A percentile compares a stretch with the other conserved stretches of the same genome.
These are phyloP conservation scores for Chlorella sp. DNA, from an alignment of 139 green algal genomes.

Conservation along the genomic window DNA sequence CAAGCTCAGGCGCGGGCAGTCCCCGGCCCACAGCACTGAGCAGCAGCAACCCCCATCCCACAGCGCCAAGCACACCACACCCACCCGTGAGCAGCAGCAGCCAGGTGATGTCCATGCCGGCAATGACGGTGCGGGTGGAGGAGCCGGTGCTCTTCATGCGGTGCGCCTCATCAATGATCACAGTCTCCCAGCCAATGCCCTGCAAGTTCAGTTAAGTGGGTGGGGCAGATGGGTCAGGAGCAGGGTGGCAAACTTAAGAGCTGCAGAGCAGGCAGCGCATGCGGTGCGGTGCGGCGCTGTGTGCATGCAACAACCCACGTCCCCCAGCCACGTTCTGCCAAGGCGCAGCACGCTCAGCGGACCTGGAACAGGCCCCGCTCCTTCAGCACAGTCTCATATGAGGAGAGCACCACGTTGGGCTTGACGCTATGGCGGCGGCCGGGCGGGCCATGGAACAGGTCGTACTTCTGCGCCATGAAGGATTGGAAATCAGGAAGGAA, in stretches of 20 bases:
- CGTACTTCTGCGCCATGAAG: conserved; percentile 86
- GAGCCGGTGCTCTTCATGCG: conserved; percentile 75
- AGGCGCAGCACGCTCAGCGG: too few relatives aligned
- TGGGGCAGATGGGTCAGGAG: too few relatives aligned
- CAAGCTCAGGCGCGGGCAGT: too few relatives aligned
- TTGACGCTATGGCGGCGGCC: conserved; percentile 26
- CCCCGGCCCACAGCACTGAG: too few relatives aligned
- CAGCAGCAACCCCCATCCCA: background rate
- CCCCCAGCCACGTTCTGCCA: too few relatives aligned
- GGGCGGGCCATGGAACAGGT: conserved; percentile 20
- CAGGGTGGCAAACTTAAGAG: too few relatives aligned
- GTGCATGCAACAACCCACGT: too few relatives aligned
- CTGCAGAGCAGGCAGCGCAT: background rate
- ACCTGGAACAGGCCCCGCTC: conserved; percentile 53
- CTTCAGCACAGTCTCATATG: conserved; percentile 72
- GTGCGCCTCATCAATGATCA: conserved; percentile 83
- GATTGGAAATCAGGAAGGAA: too few relatives aligned
- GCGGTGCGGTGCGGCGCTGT: background rate
- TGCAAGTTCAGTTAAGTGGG: background rate
- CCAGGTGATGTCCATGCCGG: conserved; percentile 70
- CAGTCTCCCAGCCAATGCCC: conserved; percentile 48
- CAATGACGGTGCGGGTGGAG: conserved; percentile 64
- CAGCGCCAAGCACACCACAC: background rate
- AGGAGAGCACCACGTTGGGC: conserved; percentile 82
- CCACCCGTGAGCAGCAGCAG: conserved; percentile 92